Evolutionary conservation across 2,329 filamentous ascomycete species (phyloP).

Genomic region (Fusarium hainanense): DNA sequence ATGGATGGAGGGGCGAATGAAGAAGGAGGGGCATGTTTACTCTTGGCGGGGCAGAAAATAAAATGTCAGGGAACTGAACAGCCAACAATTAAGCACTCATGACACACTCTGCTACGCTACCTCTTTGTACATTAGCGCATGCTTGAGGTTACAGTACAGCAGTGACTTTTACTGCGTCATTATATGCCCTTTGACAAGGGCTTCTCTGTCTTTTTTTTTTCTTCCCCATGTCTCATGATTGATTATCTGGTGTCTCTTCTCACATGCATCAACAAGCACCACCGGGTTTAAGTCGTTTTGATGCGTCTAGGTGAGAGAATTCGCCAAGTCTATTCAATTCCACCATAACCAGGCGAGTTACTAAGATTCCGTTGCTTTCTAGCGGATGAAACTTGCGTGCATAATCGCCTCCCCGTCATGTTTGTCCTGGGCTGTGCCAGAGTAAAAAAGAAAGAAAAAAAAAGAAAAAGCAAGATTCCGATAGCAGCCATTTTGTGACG

Average conservation of each 20-base stretch:
- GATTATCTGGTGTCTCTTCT: conserved; percentile 18
- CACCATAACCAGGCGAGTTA: conserved; percentile 29
- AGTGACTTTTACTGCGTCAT: conserved; percentile 38
- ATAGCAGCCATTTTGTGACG: conserved; percentile 24
- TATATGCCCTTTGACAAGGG: conserved; percentile 21
- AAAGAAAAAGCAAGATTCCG: conserved; percentile 26
- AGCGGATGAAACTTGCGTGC: conserved; percentile 22
- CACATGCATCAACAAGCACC: conserved; percentile 28
- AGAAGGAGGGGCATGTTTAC: conserved; percentile 42
- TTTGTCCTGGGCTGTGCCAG: conserved; percentile 19
- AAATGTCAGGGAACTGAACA: conserved; percentile 21
- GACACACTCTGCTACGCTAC: conserved; percentile 21
- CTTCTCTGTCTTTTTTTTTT: conserved; percentile 9
- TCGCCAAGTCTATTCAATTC: conserved; percentile 39
- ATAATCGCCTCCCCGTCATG: conserved; percentile 20
- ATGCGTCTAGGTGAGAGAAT: conserved; percentile 35
- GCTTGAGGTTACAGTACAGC: conserved; percentile 37
- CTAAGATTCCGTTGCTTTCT: conserved; percentile 31
- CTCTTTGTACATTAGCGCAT: conserved; percentile 15
- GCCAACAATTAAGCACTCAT: conserved; percentile 34
- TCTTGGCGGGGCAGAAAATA: conserved; percentile 41
- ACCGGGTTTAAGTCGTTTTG: conserved; percentile 12
- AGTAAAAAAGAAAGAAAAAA: not conserved
- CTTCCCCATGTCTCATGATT: conserved; percentile 12
- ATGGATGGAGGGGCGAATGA: conserved; percentile 38